Base-by-base conservation (phyloP, 768 basidiomycete genomes). In the Mycena maculata region DNA sequence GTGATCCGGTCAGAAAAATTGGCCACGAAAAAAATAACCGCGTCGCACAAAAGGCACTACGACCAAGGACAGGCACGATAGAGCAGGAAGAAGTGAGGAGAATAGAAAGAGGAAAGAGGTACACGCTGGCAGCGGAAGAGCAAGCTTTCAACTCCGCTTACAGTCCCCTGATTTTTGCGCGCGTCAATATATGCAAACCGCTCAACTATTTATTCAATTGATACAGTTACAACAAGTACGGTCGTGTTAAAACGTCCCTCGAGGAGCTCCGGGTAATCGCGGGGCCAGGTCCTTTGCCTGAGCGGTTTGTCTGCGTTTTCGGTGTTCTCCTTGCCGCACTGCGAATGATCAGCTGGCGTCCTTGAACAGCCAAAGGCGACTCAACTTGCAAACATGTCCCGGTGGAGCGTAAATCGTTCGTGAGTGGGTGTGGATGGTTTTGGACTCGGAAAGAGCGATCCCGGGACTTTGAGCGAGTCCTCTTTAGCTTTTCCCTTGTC, bases 391-490 rank as follows among this genome's bases (percentile, higher is more conserved):
- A 93, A 98, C 67, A 93, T 88, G 67, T 92, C 87, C 42, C 94
- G 87, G 79, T 97, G 94, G n/a, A 98, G 82, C 11, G 85, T 81
- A 74, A 90, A 98, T 68, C 89, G 87, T 73, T 91, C 85, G 80
- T 96, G 95, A 15, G 83, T 78, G 15, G 88, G 81, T 27, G 81
- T 66, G 27, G 82, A 66, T 3, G 83, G 45, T 45, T n/a, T n/a
- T n/a, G n/a, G 78, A 70, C 45, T 74, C 48, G 81, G 66, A 13
- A 74, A 60, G 48, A 78, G 67, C 16, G 80, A 75, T 23, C 77
- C 63, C 36, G 76, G 75, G 11, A 78, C 65, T 47, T 73, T 70
- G 50, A 75, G 77, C 25, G 77, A 64, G 56, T 78, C 71, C 67
- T 76, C 76, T 72, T 77, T 69, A 65, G 73, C 67, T 67, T 76